These are phyloP conservation scores for Pontederia paniculata DNA, from an alignment of 176 grass and related monocot genomes.

Conservation along the genomic window DNA sequence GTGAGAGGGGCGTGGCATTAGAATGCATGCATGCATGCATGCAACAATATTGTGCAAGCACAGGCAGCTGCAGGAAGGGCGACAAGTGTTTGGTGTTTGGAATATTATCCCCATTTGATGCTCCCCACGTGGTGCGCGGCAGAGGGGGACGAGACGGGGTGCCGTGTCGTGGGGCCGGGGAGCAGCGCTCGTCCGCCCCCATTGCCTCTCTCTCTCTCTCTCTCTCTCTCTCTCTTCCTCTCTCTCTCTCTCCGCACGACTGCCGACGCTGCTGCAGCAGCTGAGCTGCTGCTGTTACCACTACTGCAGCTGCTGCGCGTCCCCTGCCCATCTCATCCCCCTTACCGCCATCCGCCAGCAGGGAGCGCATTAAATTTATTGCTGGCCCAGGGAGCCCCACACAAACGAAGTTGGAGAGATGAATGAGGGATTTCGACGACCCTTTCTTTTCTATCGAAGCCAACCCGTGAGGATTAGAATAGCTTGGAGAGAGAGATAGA, in stretches of 20 bases:
- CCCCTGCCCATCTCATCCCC: no score
- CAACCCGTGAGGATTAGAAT: not conserved
- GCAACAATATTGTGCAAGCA: no score
- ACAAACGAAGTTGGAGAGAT: not conserved
- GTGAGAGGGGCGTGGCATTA: no score
- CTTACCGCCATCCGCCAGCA: no score
- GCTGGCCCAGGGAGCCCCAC: not conserved
- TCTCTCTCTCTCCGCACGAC: no score
- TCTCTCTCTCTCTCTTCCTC: not conserved
- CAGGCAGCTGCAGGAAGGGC: not conserved
- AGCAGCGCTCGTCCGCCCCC: constrained; percentile 1
- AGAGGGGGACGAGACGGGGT: not conserved
- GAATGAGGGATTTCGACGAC: no score
- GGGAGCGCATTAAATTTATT: no score
- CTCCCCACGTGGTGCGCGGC: constrained; percentile 12
- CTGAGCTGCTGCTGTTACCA: no score
- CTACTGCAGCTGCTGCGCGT: no score
- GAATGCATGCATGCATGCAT: no score
- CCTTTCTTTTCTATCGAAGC: not conserved
- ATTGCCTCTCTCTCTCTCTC: not conserved
- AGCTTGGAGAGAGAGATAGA: not conserved
- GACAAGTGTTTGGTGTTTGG: constrained; percentile 5
- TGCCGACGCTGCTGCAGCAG: not conserved
- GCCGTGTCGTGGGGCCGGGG: constrained; percentile 18
- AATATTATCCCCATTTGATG: not conserved